A percentile compares a stretch with the other conserved stretches of the same genome.
phyloP scores from a whole-genome alignment of 176 grass and related monocot genomes.

The Tuctoria greenei region DNA sequence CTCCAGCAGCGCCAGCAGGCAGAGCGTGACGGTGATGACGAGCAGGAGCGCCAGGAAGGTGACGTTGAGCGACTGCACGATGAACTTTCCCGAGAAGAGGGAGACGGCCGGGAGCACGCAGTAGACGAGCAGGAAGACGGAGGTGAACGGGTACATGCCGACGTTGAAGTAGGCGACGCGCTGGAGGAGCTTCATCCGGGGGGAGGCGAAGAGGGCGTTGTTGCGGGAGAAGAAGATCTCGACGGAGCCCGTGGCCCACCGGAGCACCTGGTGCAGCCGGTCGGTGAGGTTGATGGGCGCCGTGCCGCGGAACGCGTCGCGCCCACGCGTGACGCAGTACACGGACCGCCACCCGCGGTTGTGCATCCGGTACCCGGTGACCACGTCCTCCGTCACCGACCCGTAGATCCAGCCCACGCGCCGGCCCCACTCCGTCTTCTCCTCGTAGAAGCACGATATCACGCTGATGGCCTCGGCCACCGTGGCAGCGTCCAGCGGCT shows the following conservation, averaged over 20 bases:
- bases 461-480: constrained; percentile 83
- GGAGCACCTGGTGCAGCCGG: constrained; percentile 81
- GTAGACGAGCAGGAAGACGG: constrained; percentile 79
- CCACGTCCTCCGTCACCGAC: constrained; percentile 91
- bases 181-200: constrained; percentile 86
- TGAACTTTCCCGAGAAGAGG: constrained; percentile 91
- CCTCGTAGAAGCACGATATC: constrained; percentile 95
- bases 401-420: constrained; percentile 95
- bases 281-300: constrained; percentile 97
- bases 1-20: constrained; percentile 83
- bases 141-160: constrained; percentile 96
- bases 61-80: constrained; percentile 67
- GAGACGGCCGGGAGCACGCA: constrained; percentile 84
- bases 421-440: constrained; percentile 88
- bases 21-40: constrained; percentile 73
- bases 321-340: constrained; percentile 74
- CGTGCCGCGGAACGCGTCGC: constrained; percentile 85
- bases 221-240: constrained; percentile 99
- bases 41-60: constrained; percentile 78
- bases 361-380: constrained; percentile 98
- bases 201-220: constrained; percentile 80
- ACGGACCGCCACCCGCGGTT: constrained; percentile 93
- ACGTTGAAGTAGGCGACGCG: constrained; percentile 85
- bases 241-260: constrained; percentile 93
- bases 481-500: constrained; percentile 78